Evolutionary conservation across 768 basidiomycete species (phyloP).

Genomic region (Lactifluus pinguis): DNA sequence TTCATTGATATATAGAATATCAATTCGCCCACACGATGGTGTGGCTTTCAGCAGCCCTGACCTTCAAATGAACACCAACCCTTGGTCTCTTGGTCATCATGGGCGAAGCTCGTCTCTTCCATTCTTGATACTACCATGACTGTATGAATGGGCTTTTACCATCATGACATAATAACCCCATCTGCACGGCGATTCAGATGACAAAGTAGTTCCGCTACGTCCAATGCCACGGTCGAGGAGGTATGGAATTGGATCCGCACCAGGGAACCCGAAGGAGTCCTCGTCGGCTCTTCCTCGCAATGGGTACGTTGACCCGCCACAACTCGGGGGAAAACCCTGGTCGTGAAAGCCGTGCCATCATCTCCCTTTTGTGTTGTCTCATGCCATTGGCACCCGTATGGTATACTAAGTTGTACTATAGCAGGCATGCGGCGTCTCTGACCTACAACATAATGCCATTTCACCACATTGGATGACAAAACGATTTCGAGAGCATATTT

Average conservation of each 20-base stretch:
- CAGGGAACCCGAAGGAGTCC: background rate
- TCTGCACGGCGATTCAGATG: background rate
- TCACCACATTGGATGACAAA: too few species aligned
- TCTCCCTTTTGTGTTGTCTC: too few species aligned
- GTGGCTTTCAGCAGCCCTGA: too few species aligned
- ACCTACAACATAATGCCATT: too few species aligned
- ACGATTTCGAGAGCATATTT: too few species aligned
- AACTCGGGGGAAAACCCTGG: background rate
- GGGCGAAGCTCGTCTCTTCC: background rate
- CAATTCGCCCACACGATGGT: slow-evolving; percentile 5
- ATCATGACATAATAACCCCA: background rate
- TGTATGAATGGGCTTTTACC: background rate
- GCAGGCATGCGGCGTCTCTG: too few species aligned
- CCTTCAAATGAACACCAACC: too few species aligned
- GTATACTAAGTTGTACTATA: too few species aligned
- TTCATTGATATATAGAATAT: background rate
- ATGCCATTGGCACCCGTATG: too few species aligned
- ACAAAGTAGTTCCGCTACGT: background rate
- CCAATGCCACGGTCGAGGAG: too few species aligned
- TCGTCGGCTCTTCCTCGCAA: background rate
- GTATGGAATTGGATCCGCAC: background rate
- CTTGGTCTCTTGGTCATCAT: background rate
- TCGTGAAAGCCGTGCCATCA: background rate
- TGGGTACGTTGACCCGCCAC: background rate
- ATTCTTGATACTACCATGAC: background rate